Base-by-base conservation (phyloP, 768 basidiomycete species). In the Russula ochroleuca region DNA sequence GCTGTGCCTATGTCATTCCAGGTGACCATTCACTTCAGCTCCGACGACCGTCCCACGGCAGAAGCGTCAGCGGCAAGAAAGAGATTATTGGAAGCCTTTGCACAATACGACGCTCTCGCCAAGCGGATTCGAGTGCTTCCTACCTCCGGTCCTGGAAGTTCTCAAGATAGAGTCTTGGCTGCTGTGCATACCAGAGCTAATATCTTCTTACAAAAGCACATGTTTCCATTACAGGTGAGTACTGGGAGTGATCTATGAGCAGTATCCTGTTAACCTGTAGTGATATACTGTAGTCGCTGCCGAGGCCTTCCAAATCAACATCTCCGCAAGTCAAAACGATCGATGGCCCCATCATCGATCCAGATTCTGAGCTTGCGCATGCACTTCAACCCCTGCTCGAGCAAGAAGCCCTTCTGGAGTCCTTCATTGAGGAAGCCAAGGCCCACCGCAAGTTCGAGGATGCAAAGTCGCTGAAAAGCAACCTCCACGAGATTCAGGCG, bases 361-460 rank as follows among this genome's bases (percentile, higher is more conserved):
- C 82, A 1, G 86, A 90, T 66, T 86, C 90, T 2, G 79, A 84
- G 37, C 75, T 92, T 23, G 92, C 93, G 3, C 78, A 83, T 48
- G 76, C 80, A 8, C 76, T 98, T 17, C 94, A 98, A 69, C 94
- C 94, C 2, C 77, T 98, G 14, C 81, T 98, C 17, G 94, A 98
- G 75, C 96, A 98, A 74, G 96, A 99, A 74, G 87, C 89, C 2
- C 80, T 98, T 52, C 80, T 99, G 21, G 91, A 95, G 74, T 81
- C 85, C 2, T 98, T 94, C 70, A 84, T 98, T 9, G 87, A 90
- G 68, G 94, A 98, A 73, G 96, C 96, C 7, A 88, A 87, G 74
- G 82, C 85, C 2, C 88, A 88, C 68, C 80, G 96, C 48, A 98
- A 98, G 75, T 98, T 98, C 67, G 96, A 98, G 74, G 97, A 99